Conservation (phyloP, 345 rosid species). For the Reutealis trisperma region DNA sequence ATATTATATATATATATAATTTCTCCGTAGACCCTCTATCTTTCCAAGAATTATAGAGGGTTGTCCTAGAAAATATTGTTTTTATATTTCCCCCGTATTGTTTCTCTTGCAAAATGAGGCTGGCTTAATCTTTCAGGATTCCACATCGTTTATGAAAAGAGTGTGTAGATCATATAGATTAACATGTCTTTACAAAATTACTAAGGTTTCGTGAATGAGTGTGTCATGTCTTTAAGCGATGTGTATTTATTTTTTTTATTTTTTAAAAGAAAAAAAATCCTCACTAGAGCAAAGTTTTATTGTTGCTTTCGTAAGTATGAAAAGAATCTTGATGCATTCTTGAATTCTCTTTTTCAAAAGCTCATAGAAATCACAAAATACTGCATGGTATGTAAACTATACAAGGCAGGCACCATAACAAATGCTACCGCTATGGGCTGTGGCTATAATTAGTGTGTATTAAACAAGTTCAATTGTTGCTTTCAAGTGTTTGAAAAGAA, state of each 20-base stretch:
- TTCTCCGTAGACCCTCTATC: not conserved
- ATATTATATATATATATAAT: too few relatives aligned
- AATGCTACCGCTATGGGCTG: too few relatives aligned
- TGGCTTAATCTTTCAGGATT: too few relatives aligned
- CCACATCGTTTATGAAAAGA: too few relatives aligned
- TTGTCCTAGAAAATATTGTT: not conserved
- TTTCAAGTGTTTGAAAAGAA: not conserved
- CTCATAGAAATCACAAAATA: not conserved
- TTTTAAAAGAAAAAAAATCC: too few relatives aligned
- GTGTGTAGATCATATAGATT: too few relatives aligned
- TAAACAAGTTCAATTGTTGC: constrained; percentile 1
- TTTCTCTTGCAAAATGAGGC: too few relatives aligned
- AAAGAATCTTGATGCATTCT: not conserved
- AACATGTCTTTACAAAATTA: too few relatives aligned
- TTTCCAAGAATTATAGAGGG: not conserved
- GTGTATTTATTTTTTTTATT: too few relatives aligned
- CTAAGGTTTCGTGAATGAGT: too few relatives aligned
- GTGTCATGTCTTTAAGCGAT: too few relatives aligned
- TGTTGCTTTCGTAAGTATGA: not conserved
- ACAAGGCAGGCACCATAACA: too few relatives aligned
- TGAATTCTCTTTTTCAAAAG: not conserved
- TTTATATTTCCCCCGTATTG: not conserved
- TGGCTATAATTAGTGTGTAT: not conserved
- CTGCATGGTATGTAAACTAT: not conserved
- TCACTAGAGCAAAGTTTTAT: not conserved